phyloP scores from a whole-genome alignment of 2,329 filamentous ascomycete species.

The Penicillium concentricum region DNA sequence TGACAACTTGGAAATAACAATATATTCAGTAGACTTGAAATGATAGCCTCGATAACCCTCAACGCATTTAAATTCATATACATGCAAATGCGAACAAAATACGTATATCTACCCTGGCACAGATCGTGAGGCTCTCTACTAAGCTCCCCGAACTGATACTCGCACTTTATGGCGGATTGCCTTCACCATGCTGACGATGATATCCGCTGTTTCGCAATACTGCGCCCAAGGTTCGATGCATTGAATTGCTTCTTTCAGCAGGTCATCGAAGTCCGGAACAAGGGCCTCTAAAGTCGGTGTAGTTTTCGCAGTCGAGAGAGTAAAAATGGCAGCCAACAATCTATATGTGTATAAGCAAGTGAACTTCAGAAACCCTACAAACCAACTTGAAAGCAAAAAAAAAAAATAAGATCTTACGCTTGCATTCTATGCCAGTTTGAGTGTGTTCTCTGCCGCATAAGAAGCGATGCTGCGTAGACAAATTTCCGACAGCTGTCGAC shows the following conservation, averaged over 20 bases:
- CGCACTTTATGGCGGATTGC: conserved; percentile 16
- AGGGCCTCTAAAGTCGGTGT: conserved; percentile 13
- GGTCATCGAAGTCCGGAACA: conserved; percentile 16
- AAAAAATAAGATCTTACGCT: conserved; percentile 8
- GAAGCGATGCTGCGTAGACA: conserved; percentile 7
- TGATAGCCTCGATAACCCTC: neutral
- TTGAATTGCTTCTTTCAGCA: conserved; percentile 13
- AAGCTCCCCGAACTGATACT: conserved; percentile 1
- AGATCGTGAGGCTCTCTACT: neutral
- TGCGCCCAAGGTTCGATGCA: conserved; percentile 14
- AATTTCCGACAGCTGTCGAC: conserved; percentile 20
- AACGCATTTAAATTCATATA: neutral
- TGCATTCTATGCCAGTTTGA: conserved; percentile 16
- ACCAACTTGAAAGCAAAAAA: neutral
- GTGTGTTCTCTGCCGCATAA: conserved; percentile 14
- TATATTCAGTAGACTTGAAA: neutral
- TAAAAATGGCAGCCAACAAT: conserved; percentile 17
- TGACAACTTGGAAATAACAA: neutral
- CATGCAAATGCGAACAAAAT: neutral
- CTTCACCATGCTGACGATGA: conserved; percentile 16
- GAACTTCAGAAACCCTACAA: neutral
- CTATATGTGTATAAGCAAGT: neutral
- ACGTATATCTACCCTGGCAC: neutral
- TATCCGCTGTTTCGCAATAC: conserved; percentile 14
- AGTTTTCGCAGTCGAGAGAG: conserved; percentile 17